phyloP scores from a whole-genome alignment of 164 flowering plant genomes.

The Chimonanthus praecox region DNA sequence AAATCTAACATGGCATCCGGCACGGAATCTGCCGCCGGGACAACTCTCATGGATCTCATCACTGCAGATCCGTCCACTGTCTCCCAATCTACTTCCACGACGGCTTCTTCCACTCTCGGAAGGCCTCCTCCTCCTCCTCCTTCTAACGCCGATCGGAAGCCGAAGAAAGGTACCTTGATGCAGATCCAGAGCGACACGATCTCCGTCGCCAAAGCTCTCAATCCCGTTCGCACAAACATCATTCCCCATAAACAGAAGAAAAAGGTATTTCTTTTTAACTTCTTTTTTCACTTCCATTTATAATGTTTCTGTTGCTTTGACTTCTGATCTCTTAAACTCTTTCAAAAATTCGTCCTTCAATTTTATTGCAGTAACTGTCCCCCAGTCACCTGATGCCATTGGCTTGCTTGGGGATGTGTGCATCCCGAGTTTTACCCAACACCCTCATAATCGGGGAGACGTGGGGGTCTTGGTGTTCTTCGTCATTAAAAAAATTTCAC shows the following conservation, averaged over 20 bases:
- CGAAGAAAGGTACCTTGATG: constrained; percentile 57
- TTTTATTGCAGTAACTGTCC: too few relatives aligned
- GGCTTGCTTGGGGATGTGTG: too few relatives aligned
- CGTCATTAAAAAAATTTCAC: neutral
- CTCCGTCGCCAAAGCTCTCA: constrained; percentile 80
- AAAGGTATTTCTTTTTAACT: constrained; percentile 27
- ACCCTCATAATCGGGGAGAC: too few relatives aligned
- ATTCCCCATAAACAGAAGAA: constrained; percentile 72
- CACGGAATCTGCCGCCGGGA: constrained; percentile 72
- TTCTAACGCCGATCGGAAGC: constrained; percentile 43
- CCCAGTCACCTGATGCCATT: too few relatives aligned
- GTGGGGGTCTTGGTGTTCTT: too few relatives aligned
- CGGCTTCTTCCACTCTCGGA: constrained; percentile 31
- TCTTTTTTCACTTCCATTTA: neutral
- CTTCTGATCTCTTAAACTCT: too few relatives aligned
- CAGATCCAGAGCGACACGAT: constrained; percentile 96
- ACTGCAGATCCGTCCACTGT: constrained; percentile 71
- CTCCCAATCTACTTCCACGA: constrained; percentile 30
- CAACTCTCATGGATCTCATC: constrained; percentile 96
- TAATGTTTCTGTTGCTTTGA: neutral
- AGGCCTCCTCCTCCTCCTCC: constrained; percentile 26
- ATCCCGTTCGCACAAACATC: constrained; percentile 64
- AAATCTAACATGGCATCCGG: constrained; percentile 6
- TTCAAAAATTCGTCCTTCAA: too few relatives aligned
- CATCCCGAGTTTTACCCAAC: too few relatives aligned